These are phyloP conservation scores for Cronartium quercuum DNA, from an alignment of 1,284 basidiomycete species.

Conservation along the genomic window DNA sequence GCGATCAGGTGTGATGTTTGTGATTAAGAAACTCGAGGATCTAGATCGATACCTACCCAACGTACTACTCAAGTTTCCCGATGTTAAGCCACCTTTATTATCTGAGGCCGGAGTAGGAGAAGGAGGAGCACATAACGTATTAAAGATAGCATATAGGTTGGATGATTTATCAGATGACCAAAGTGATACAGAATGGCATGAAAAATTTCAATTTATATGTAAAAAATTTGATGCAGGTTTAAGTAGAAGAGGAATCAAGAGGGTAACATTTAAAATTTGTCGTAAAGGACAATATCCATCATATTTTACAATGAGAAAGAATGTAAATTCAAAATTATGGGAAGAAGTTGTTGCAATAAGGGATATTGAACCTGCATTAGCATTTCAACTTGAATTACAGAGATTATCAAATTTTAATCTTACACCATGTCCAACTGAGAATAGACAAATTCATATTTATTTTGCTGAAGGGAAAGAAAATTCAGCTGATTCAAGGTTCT, in stretches of 20 bases:
- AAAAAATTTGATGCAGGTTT: constrained; percentile 66
- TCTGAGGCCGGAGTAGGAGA: constrained; percentile 58
- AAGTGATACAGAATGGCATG: constrained; percentile 70
- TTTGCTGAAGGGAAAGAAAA: constrained; percentile 92
- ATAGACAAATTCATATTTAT: constrained; percentile 81
- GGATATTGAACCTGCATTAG: constrained; percentile 96
- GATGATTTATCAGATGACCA: constrained; percentile 70
- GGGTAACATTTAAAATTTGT: constrained; percentile 87
- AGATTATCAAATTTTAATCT: constrained; percentile 96
- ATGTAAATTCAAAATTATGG: constrained; percentile 64
- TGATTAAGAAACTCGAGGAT: constrained; percentile 69
- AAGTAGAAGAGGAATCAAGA: constrained; percentile 71
- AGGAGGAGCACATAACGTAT: constrained; percentile 76
- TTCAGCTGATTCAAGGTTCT: constrained; percentile 93
- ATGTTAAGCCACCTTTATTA: constrained; percentile 39
- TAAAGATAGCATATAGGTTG: constrained; percentile 84
- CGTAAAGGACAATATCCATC: constrained; percentile 84
- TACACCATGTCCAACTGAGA: constrained; percentile 84
- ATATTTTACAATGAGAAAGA: constrained; percentile 83
- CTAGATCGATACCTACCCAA: constrained; percentile 62
- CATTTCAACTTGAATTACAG: constrained; percentile 95
- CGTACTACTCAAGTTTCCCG: constrained; percentile 44
- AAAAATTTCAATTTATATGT: constrained; percentile 66
- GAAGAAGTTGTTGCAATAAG: constrained; percentile 91
- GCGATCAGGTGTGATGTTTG: constrained; percentile 79